Conservation (phyloP, 495 filamentous ascomycete genomes). For the Penicillium cinerascens region DNA sequence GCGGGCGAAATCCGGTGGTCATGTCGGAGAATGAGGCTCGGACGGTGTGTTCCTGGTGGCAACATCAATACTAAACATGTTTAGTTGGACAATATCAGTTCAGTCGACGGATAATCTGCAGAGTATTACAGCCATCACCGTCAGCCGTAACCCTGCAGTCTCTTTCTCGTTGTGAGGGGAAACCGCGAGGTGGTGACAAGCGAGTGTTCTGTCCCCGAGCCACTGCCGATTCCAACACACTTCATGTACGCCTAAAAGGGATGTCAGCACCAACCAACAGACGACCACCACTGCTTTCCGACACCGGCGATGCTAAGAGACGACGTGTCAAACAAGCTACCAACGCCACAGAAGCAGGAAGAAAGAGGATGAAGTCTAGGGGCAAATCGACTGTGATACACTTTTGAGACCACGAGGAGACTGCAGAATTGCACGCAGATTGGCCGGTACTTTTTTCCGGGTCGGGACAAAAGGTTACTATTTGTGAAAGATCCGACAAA, state of each 20-base stretch:
- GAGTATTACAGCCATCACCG: neutral
- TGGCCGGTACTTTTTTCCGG: conserved; percentile 17
- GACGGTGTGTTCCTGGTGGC: neutral
- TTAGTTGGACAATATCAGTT: neutral
- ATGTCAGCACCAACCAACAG: neutral
- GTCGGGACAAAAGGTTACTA: neutral
- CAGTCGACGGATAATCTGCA: neutral
- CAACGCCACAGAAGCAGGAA: neutral
- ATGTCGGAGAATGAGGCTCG: neutral
- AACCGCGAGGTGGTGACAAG: neutral
- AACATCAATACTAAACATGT: neutral
- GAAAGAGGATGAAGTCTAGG: neutral
- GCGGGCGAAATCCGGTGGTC: neutral
- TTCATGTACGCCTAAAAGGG: neutral
- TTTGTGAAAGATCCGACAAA: neutral
- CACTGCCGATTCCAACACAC: neutral
- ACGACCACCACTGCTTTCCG: neutral
- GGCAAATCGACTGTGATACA: neutral
- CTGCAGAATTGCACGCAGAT: neutral
- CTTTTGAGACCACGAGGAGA: neutral
- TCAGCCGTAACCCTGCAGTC: neutral
- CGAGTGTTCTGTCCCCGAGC: neutral
- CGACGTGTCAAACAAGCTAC: neutral
- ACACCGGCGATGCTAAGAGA: neutral
- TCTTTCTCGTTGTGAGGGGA: neutral